Evolutionary conservation across 177 flowering plant genomes (phyloP), one percentile per base, ranked within the genome.

Genomic region (Vitis hybrid): DNA sequence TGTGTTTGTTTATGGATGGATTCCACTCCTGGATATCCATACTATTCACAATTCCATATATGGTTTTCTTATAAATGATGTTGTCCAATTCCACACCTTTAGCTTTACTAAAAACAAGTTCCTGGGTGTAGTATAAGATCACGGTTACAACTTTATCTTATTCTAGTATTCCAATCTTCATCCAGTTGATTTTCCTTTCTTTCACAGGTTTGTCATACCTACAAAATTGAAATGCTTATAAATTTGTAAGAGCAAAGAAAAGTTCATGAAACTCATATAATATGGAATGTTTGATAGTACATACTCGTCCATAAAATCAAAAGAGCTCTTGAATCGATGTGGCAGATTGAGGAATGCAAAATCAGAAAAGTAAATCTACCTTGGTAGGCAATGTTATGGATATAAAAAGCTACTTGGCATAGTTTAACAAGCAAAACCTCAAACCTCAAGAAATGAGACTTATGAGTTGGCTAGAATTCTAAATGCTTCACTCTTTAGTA

Each of bases 1-100:
- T 81, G 71, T 87, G 85, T 72, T 91, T 90, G 78, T 95, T 98
- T 0, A 88, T 77, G 3, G 77, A 39, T 54, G 99, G 94, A 60
- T 95, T 86, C 98, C 99, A 95, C 66, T 93, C 98, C 65, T 93
- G 92, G 52, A 82, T 88, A 80, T 95, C 99, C 96, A 93, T 93
- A 23, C 99, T 98, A 77, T 95, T 95, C 2, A 83, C 78, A 26
- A 93, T 95, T 48, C 99, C 98, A 8, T 56, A 66, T 56, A 90
- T 78, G 34, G 79, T 77, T 26, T 78, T 71, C 65, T 64, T 76
- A 7, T 91, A 90, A 58, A 85, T 55, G 74, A 78, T 71, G 70
- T 66, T 73, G 71, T 90, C 91, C 74, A 93, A 75, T 74, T 93
- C 99, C 62, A 87, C 95, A 51, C 99, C 99, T 72, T 81, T 88